These are phyloP conservation scores for Kazachstania sp. DNA, from an alignment of 1,139 yeast species.

Conservation along the genomic window DNA sequence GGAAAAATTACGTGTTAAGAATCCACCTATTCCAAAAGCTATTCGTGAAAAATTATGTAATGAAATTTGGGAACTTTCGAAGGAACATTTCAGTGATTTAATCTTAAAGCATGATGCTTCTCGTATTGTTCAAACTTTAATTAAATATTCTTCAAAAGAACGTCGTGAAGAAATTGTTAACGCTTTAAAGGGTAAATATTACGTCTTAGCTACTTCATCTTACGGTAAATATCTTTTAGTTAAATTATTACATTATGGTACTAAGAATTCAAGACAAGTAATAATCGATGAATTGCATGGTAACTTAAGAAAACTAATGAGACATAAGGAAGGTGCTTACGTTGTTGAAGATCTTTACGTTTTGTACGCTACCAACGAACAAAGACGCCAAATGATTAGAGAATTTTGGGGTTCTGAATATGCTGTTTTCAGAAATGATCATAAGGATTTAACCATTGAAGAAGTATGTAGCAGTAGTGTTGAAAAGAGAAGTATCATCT, in stretches of 20 bases:
- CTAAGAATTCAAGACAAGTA: constrained; percentile 64
- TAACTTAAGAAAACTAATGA: constrained; percentile 80
- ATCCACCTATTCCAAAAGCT: constrained; percentile 70
- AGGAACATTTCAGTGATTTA: constrained; percentile 70
- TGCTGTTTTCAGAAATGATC: constrained; percentile 78
- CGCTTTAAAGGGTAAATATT: constrained; percentile 68
- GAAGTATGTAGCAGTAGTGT: constrained; percentile 62
- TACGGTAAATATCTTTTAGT: constrained; percentile 89
- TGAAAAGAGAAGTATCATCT: constrained; percentile 75
- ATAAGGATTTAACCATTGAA: constrained; percentile 50
- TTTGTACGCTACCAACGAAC: constrained; percentile 75
- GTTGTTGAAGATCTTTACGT: constrained; percentile 91
- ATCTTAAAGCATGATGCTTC: constrained; percentile 96
- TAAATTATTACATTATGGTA: constrained; percentile 85
- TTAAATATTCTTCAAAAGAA: constrained; percentile 74
- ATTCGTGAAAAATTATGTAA: constrained; percentile 71
- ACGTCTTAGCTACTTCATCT: constrained; percentile 79
- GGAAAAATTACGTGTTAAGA: constrained; percentile 85
- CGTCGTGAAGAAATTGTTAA: constrained; percentile 66
- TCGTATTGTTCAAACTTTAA: constrained; percentile 87
- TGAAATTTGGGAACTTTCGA: constrained; percentile 77
- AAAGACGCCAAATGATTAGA: constrained; percentile 81
- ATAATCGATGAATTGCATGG: constrained; percentile 86
- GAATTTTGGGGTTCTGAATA: constrained; percentile 98
- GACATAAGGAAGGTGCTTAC: constrained; percentile 98